These are phyloP conservation scores for Rhododendron griersonianum DNA, from an alignment of 148 eudicot genomes.

Conservation along the genomic window DNA sequence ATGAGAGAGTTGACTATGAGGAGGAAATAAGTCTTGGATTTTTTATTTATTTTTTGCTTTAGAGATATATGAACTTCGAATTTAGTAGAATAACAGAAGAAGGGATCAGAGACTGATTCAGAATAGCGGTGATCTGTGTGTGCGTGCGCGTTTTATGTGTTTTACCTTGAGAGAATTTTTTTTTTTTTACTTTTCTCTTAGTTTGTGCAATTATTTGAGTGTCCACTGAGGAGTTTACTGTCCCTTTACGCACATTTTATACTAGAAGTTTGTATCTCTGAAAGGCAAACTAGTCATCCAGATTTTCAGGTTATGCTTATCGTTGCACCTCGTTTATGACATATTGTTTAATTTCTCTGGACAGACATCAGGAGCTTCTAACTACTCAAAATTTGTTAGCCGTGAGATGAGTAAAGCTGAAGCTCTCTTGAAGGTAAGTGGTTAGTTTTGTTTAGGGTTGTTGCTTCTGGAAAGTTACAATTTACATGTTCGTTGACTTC, in stretches of 20 bases:
- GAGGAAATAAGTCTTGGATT: not conserved
- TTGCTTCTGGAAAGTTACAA: not conserved
- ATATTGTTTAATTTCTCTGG: constrained; percentile 9
- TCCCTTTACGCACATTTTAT: not conserved
- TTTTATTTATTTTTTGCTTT: not conserved
- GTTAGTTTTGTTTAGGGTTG: not conserved
- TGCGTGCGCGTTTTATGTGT: not conserved
- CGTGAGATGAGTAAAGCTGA: constrained; percentile 99
- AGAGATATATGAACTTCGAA: not conserved
- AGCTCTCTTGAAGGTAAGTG: constrained; percentile 76
- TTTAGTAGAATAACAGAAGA: not conserved
- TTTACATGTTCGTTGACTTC: constrained; percentile 11
- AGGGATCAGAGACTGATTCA: not conserved
- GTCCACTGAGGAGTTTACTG: not conserved
- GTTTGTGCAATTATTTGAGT: not conserved
- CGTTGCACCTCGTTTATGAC: not conserved
- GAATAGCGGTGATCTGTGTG: not conserved
- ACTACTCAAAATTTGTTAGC: constrained; percentile 86
- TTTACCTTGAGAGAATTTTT: not conserved
- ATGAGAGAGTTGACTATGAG: not conserved
- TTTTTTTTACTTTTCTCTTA: not conserved
- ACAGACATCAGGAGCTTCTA: constrained; percentile 80
- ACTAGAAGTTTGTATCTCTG: not conserved
- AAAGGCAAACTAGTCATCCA: not conserved
- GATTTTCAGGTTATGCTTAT: constrained; percentile 1